phyloP scores from a whole-genome alignment of 2,329 filamentous ascomycete genomes.

The Arthrobotrys entomopaga region DNA sequence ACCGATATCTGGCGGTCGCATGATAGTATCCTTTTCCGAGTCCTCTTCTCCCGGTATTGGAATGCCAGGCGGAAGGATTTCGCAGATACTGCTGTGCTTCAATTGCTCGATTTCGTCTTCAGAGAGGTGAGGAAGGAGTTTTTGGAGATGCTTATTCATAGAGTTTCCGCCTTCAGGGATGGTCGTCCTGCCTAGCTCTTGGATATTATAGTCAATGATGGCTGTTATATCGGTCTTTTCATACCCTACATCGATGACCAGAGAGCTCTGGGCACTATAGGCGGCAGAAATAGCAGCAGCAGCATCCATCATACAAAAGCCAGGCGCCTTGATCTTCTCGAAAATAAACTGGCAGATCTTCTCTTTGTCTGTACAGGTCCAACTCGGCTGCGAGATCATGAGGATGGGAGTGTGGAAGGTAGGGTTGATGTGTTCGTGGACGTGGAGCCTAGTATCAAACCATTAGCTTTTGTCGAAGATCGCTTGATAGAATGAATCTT shows the following conservation, averaged over 20 bases:
- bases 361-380: constrained; percentile 88
- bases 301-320: constrained; percentile 88
- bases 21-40: constrained; percentile 65
- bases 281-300: constrained; percentile 82
- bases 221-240: constrained; percentile 94
- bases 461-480: not conserved
- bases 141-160: constrained; percentile 78
- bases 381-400: constrained; percentile 86
- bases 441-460: constrained; percentile 66
- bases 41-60: constrained; percentile 62
- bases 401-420: constrained; percentile 95
- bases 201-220: constrained; percentile 81
- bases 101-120: constrained; percentile 76
- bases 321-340: constrained; percentile 94
- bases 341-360: constrained; percentile 92
- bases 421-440: constrained; percentile 87
- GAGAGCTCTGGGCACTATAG: constrained; percentile 83
- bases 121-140: constrained; percentile 74
- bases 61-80: constrained; percentile 71
- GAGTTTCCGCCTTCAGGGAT: constrained; percentile 83
- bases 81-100: constrained; percentile 74
- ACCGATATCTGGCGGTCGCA: constrained; percentile 60
- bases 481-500: constrained; percentile 1
- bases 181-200: constrained; percentile 73
- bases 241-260: constrained; percentile 88